Evolutionary conservation across 139 green algal species (phyloP).

Genomic region (Diplosphaera chodatii): DNA sequence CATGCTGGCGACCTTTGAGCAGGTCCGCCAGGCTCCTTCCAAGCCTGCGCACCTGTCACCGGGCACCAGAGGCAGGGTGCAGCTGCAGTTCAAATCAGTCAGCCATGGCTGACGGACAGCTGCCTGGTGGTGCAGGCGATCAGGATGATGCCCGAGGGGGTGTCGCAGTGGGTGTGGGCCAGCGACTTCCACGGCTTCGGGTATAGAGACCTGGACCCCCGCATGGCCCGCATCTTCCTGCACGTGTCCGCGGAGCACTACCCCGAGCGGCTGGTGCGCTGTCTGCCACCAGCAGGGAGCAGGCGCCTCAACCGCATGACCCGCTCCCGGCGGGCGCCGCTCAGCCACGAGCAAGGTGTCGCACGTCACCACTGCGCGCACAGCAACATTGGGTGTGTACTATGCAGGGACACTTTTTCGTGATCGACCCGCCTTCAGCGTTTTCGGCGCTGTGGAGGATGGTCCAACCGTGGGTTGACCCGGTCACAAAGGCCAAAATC

Average conservation of each 20-base stretch:
- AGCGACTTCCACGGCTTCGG: conserved; percentile 69
- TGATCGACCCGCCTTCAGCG: conserved; percentile 54
- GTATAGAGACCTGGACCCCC: conserved; percentile 49
- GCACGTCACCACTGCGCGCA: no score
- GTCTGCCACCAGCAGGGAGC: no score
- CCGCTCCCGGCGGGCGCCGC: no score
- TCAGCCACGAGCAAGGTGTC: no score
- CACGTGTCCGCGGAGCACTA: conserved; percentile 62
- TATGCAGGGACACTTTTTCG: conserved; percentile 48
- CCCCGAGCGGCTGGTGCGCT: conserved; percentile 56
- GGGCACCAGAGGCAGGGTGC: no score
- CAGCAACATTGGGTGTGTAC: no score
- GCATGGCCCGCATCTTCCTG: conserved; percentile 59
- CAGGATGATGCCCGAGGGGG: conserved; percentile 41
- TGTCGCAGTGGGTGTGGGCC: conserved; percentile 68
- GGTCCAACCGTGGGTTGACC: conserved; percentile 54
- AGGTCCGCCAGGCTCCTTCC: no score
- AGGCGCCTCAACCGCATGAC: no score
- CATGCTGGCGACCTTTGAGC: conserved; percentile 62
- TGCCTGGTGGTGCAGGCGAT: conserved; percentile 16
- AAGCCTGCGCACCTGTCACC: no score
- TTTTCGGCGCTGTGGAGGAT: conserved; percentile 65
- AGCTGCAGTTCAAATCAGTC: not conserved
- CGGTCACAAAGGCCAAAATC: conserved; percentile 65
- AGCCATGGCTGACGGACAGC: no score